Percentiles rank a stretch among this genome's conserved stretches.
Evolutionary conservation across 139 green algal species (phyloP).

Genomic region (Microglena sp.): DNA sequence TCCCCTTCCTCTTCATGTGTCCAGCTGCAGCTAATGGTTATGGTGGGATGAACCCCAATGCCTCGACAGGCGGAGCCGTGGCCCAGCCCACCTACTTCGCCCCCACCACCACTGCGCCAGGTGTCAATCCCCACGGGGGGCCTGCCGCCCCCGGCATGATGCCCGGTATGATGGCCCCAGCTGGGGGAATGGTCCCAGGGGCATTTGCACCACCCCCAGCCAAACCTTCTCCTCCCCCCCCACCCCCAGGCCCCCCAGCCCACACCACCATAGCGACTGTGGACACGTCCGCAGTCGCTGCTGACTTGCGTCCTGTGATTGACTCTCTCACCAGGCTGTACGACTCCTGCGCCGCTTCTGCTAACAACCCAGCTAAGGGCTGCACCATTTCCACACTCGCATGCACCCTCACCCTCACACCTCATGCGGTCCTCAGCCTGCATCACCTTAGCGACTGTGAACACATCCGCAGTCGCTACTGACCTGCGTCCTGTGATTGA

Average conservation of each 20-base stretch:
- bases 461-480: conserved; percentile 46
- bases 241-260: conserved; percentile 52
- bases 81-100: conserved; percentile 20
- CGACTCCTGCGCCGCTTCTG: conserved; percentile 35
- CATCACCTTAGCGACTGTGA: conserved; percentile 54
- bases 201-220: conserved; percentile 16
- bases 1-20: no score
- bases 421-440: conserved; percentile 68
- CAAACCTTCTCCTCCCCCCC: conserved; percentile 36
- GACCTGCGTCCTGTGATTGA: conserved; percentile 53
- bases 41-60: no score
- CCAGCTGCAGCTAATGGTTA: no score
- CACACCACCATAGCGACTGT: conserved; percentile 60
- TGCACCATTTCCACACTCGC: no score
- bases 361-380: conserved; percentile 46
- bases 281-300: conserved; percentile 49
- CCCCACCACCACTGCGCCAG: conserved; percentile 20
- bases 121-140: conserved; percentile 8
- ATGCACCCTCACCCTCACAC: no score
- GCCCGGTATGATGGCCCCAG: not conserved
- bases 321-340: conserved; percentile 60
- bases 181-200: conserved; percentile 7
- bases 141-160: not conserved
- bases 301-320: conserved; percentile 53
- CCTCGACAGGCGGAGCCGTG: no score